Evolutionary conservation across 192 early-diverging fungal species (phyloP), one percentile per base, ranked within the genome.

Genomic region (Coemansia sp.): DNA sequence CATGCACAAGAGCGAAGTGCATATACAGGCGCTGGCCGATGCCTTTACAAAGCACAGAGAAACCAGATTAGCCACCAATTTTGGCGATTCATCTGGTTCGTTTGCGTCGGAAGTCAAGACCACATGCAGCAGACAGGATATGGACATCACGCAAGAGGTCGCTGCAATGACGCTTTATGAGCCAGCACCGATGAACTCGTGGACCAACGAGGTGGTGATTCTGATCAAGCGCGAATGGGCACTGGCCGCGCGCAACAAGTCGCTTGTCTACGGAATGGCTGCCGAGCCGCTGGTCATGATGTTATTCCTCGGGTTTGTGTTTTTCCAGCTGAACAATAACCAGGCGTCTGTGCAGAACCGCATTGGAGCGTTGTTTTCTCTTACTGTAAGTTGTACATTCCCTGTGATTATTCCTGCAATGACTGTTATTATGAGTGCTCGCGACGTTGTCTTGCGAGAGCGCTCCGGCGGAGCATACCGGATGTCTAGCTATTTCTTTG

Each of bases 381-480:
- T 85, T 2, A 67, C 76, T 36, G 74, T 88, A 34, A 71, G 83
- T 41, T 67, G 72, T 59, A 85, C 85, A 6, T 88, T 89, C 64
- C 76, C 81, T 1, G 78, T 85, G 11, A 74, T 88, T 20, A 81
- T 88, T 64, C 89, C 89, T 3, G 69, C 65, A 48, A 75, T 82
- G 71, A 74, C 67, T 0, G 48, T 79, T 11, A 77, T 85, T 41
- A 75, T 79, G 38, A 37, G 68, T n/a, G 75, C 85, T 22, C 80
- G 81, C 20, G 67, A 56, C n/a, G 83, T 87, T 22, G 72, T 88
- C 61, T 33, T 78, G 37, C 86, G 89, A 15, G 91, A 92, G 74
- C 78, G 90, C 5, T 83, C 87, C 9, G 70, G 77, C 18, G 87
- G 87, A 2, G 80, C 85, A 11, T 92, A 91, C 83, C 72, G 91